Percentiles rank a stretch among this genome's conserved stretches.
Evolutionary conservation across 2,329 filamentous ascomycete species (phyloP).

Genomic region (Alternaria ethzedia): DNA sequence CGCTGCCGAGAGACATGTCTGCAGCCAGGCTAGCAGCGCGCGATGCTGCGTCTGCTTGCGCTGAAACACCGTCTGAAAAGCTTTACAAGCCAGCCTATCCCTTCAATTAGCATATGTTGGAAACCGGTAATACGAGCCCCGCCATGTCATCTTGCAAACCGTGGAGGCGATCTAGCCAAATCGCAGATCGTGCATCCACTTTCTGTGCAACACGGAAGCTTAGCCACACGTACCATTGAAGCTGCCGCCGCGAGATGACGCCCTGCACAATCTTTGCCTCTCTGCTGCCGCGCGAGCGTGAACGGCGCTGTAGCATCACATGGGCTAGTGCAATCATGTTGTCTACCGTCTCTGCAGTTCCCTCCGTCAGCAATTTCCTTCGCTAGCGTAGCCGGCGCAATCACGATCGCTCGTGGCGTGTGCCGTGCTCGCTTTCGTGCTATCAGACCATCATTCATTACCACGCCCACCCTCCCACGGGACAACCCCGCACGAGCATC

Average conservation of each 20-base stretch:
- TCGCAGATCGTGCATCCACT: constrained; percentile 14
- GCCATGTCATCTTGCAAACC: constrained; percentile 24
- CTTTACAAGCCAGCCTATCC: constrained; percentile 69
- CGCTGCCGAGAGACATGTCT: constrained; percentile 37
- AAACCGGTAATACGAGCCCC: constrained; percentile 20
- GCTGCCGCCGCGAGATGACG: constrained; percentile 65
- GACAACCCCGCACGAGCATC: constrained; percentile 15
- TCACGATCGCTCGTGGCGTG: constrained; percentile 24
- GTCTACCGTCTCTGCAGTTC: constrained; percentile 64
- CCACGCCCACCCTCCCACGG: constrained; percentile 11
- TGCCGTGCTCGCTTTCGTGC: constrained; percentile 15
- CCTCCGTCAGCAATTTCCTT: constrained; percentile 23
- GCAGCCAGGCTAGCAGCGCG: constrained; percentile 72
- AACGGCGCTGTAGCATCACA: constrained; percentile 65
- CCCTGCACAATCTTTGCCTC: constrained; percentile 45
- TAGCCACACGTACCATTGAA: constrained; percentile 63
- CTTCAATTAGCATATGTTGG: constrained; percentile 21
- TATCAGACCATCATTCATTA: constrained; percentile 16
- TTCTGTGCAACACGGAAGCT: constrained; percentile 29
- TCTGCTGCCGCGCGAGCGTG: constrained; percentile 49
- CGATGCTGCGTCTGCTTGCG: constrained; percentile 74
- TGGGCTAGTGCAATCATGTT: constrained; percentile 71
- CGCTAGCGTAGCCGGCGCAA: constrained; percentile 11
- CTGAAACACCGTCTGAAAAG: constrained; percentile 72
- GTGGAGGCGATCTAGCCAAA: constrained; percentile 18